Percentiles rank a stretch among this genome's conserved stretches.
Conservation (phyloP, 352 stramenopile genomes). For the Globisporangium emineosum region DNA sequence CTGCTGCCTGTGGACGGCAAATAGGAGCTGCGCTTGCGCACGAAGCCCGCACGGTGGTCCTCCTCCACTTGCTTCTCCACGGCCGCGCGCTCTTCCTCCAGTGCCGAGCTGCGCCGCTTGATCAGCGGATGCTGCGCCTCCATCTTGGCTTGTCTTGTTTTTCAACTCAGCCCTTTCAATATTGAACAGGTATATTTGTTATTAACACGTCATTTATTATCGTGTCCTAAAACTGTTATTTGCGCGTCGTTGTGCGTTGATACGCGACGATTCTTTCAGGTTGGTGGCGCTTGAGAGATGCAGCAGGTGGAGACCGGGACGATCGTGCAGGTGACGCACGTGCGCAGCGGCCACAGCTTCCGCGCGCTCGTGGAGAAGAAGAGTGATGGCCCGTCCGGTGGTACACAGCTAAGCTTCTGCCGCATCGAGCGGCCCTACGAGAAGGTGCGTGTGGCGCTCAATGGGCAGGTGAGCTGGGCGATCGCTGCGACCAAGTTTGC, state of each 20-base stretch:
- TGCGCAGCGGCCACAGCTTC: conserved; percentile 35
- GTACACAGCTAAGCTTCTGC: conserved; percentile 48
- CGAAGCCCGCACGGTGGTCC: conserved; percentile 22
- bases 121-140: conserved; percentile 14
- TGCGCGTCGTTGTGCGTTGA: background rate
- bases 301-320: conserved; percentile 46
- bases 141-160: conserved; percentile 5
- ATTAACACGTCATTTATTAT: conserved; percentile 10
- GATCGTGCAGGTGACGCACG: conserved; percentile 57
- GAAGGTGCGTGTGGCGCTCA: conserved; percentile 76
- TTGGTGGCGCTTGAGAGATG: conserved; percentile 1
- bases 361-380: conserved; percentile 48
- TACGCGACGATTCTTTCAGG: background rate
- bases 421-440: conserved; percentile 67
- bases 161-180: background rate
- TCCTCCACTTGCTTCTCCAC: conserved; percentile 48
- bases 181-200: conserved; percentile 14
- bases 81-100: conserved; percentile 43
- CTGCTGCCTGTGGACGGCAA: conserved; percentile 26
- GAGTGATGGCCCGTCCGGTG: conserved; percentile 17
- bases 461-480: conserved; percentile 59
- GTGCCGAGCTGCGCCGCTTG: conserved; percentile 35
- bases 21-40: conserved; percentile 38
- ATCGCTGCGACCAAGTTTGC: conserved; percentile 62
- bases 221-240: background rate